Evolutionary conservation across 2,329 filamentous ascomycete species (phyloP).

Genomic region (Alternaria arborescens): DNA sequence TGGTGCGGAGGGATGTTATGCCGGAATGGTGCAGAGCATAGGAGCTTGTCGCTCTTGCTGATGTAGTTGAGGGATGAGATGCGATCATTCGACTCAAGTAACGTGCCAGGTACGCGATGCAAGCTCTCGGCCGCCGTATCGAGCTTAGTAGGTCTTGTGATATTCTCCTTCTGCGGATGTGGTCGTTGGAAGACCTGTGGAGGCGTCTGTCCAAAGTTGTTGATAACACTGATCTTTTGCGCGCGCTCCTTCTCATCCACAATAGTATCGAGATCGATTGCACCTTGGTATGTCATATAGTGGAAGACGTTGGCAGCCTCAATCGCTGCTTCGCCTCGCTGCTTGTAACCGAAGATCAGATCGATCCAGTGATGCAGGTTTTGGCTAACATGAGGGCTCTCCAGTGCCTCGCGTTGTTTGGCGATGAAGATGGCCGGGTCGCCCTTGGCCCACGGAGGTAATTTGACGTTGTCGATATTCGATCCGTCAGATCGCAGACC

Average conservation of each 20-base stretch:
- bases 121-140: constrained; percentile 81
- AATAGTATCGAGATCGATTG: constrained; percentile 90
- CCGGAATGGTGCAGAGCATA: constrained; percentile 84
- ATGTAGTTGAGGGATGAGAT: constrained; percentile 82
- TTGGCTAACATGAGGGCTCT: constrained; percentile 90
- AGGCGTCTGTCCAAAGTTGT: constrained; percentile 98
- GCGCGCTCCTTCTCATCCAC: constrained; percentile 85
- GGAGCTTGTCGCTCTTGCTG: constrained; percentile 78
- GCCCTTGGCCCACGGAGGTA: constrained; percentile 97
- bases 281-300: constrained; percentile 92
- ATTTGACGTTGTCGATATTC: constrained; percentile 81
- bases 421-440: constrained; percentile 95
- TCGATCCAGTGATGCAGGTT: constrained; percentile 96
- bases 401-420: constrained; percentile 93
- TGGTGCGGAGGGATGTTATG: constrained; percentile 86
- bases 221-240: constrained; percentile 93
- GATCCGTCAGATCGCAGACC: constrained; percentile 83
- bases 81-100: constrained; percentile 78
- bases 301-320: constrained; percentile 96
- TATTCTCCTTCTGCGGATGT: constrained; percentile 77
- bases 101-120: constrained; percentile 78
- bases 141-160: constrained; percentile 72
- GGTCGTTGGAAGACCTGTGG: constrained; percentile 88
- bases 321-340: constrained; percentile 88
- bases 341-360: constrained; percentile 91